Base-by-base conservation (phyloP, 2,329 filamentous ascomycete genomes). In the Coniella vitis region DNA sequence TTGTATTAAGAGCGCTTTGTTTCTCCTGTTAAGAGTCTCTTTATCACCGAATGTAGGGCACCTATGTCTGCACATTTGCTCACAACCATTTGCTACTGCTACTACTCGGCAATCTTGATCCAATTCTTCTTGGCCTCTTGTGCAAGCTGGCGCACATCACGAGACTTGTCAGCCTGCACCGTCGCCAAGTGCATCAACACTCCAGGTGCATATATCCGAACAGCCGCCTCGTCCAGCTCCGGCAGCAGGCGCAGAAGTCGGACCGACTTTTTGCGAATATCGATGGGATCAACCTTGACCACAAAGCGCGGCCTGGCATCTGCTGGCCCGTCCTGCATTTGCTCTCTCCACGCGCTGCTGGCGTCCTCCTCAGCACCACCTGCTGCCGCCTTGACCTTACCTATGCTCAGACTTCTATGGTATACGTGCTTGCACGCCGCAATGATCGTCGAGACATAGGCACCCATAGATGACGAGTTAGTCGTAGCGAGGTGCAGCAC, bases 151-250 rank as follows among this genome's bases (percentile, higher is more conserved):
- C 78, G 68, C 38, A 80, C 67, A 52, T 76, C 75, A 38, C 78
- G 66, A 8, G 78, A 72, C 5, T 65, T 61, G 54, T 81, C 76
- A 2, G 77, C 78, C 43, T 76, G 78, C 1, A 76, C 75, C 8
- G 65, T 56, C 1, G 71, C 69, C 51, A 81, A 57, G 45, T 75
- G 68, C 4, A 72, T 65, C 51, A 71, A 65, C 38, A 78, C 67
- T 45, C 63, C 63, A 22, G 67, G 66, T 38, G 68, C 68, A 54
- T 71, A 67, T 0, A 71, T 63, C 42, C 76, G 55, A 17, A 79
- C 57, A 40, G 72, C 61, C 5, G 69, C 63, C 10, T 71, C 65
- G 50, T 79, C 76, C 54, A 73, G 76, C 54, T 57, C 58, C 3
- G 77, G 74, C 39, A 81, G 61, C 25, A 66, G 63, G 3, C 67